Evolutionary conservation across 2,329 filamentous ascomycete genomes (phyloP).

Genomic region (Beauveria brongniartii): DNA sequence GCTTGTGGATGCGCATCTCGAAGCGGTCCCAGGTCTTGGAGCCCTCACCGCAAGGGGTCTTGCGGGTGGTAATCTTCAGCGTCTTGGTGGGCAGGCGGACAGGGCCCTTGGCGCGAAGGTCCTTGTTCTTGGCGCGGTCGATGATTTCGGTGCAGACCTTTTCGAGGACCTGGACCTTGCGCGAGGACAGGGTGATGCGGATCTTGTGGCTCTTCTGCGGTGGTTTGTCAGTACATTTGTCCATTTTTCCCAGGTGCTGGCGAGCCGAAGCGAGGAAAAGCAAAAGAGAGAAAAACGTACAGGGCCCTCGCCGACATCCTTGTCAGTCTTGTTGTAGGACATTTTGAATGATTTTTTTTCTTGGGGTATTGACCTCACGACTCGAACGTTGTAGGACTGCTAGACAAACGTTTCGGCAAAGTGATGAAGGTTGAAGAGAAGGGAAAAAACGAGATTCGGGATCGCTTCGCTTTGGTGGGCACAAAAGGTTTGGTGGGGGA

Average conservation of each 20-base stretch:
- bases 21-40: slow-evolving; percentile 99
- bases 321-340: slow-evolving; percentile 94
- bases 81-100: slow-evolving; percentile 97
- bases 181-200: slow-evolving; percentile 92
- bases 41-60: slow-evolving; percentile 99
- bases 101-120: slow-evolving; percentile 95
- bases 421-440: slow-evolving; percentile 53
- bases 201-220: slow-evolving; percentile 87
- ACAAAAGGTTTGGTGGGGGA: slow-evolving; percentile 8
- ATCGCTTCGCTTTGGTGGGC: neutral
- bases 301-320: slow-evolving; percentile 84
- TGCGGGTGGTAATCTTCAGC: slow-evolving; percentile 93
- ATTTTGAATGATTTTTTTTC: slow-evolving; percentile 47
- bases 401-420: slow-evolving; percentile 59
- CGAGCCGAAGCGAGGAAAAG: neutral
- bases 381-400: slow-evolving; percentile 51
- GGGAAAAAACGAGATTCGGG: slow-evolving; percentile 11
- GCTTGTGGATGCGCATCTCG: slow-evolving; percentile 99
- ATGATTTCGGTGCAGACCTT: slow-evolving; percentile 98
- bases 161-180: slow-evolving; percentile 93
- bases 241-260: too few species aligned
- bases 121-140: slow-evolving; percentile 97
- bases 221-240: neutral
- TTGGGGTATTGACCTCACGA: slow-evolving; percentile 53
- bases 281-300: slow-evolving; percentile 42